Base-by-base conservation (phyloP, 257 asterid genomes). In the Penstemon eatonii region DNA sequence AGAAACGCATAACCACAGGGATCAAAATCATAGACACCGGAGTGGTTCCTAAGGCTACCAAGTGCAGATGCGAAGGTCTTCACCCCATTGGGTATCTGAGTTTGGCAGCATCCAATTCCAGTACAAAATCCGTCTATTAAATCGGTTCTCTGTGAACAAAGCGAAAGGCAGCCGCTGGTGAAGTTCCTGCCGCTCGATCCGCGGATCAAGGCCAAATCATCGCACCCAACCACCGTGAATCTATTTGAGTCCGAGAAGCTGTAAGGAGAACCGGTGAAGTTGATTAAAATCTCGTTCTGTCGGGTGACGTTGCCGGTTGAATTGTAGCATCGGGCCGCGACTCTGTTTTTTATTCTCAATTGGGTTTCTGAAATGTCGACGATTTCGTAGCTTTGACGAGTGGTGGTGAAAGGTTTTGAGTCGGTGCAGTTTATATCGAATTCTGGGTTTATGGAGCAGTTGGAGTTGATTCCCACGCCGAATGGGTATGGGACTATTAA, bases 141-240 rank as follows among this genome's bases (percentile, higher is more conserved):
- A 40, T 74, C 80, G 1, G 15, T 41, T n/a, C 8, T 6, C 1
- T 39, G 4, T 0, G 54, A 19, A 38, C 84, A 80, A 0, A 67
- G 3, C 4, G 79, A 43, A 0, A 73, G 1, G 37, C 81, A 80
- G 0, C 76, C 76, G 46, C 63, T 66, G 5, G 49, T 46, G 55
- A 66, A 72, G 10, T 65, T 60, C 15, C 66, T 8, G 41, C 75
- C 72, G 0, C 36, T 19, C 3, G 25, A 3, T 4, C 63, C 57
- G 4, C 0, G 0, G 0, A 73, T 3, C 8, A 63, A 0, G 0
- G 77, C 74, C 3, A 65, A 1, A 11, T 72, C 81, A 5, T 80
- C 79, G 18, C 84, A 80, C n/a, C 84, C 84, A n/a, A 76, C 12
- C 8, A 76, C 64, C 1, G 71, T 59, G 68, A 75, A 69, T 60